Evolutionary conservation across 2,329 filamentous ascomycete genomes (phyloP).

Genomic region (Nemania serpens): DNA sequence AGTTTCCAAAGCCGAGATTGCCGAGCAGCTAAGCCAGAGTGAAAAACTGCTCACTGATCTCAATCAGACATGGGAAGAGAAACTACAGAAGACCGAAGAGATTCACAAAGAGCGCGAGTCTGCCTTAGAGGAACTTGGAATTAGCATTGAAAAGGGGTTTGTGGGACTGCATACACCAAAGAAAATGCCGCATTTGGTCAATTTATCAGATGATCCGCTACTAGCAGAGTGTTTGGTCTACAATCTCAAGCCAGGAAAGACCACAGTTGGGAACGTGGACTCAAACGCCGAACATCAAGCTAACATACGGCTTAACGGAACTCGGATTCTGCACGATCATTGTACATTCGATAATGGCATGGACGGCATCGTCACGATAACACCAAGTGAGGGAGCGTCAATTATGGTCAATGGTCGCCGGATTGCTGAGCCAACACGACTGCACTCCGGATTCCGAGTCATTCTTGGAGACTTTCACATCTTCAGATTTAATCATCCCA

Average conservation of each 20-base stretch:
- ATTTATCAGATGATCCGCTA: constrained; percentile 91
- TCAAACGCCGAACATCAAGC: constrained; percentile 74
- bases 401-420: constrained; percentile 98
- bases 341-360: constrained; percentile 87
- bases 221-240: constrained; percentile 96
- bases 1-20: constrained; percentile 97
- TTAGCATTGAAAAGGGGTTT: constrained; percentile 98
- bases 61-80: constrained; percentile 99
- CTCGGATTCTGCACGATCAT: constrained; percentile 88
- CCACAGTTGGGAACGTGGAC: constrained; percentile 92
- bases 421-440: constrained; percentile 80
- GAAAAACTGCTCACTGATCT: constrained; percentile 95
- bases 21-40: constrained; percentile 92
- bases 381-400: constrained; percentile 87
- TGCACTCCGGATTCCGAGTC: constrained; percentile 91
- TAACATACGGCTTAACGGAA: constrained; percentile 92
- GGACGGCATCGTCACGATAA: constrained; percentile 89
- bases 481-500: constrained; percentile 96
- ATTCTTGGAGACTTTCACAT: constrained; percentile 99
- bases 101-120: constrained; percentile 98
- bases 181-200: constrained; percentile 99
- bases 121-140: constrained; percentile 92
- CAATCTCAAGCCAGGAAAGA: constrained; percentile 94
- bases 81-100: constrained; percentile 89
- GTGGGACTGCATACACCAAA: constrained; percentile 94